phyloP scores from a whole-genome alignment of 140 eudicot genomes.

The Oenanthe javanica region DNA sequence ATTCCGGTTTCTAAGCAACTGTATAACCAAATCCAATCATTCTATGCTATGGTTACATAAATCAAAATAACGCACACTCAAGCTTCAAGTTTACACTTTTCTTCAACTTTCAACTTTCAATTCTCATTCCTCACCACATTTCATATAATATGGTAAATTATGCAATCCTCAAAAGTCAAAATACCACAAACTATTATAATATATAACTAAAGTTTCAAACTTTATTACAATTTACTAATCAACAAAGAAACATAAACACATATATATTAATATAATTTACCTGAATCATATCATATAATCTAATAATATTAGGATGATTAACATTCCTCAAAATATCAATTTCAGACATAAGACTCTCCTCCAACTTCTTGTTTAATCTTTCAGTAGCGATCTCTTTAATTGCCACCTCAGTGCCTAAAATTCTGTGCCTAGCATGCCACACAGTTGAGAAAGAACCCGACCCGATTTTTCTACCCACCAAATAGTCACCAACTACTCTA shows the following conservation, averaged over 20 bases:
- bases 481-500: constrained; percentile 72
- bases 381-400: constrained; percentile 69
- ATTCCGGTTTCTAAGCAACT: neutral
- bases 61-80: neutral
- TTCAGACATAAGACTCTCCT: constrained; percentile 85
- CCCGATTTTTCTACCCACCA: constrained; percentile 74
- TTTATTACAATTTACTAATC: neutral
- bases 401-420: constrained; percentile 86
- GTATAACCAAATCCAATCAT: neutral
- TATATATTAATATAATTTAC: constrained; percentile 14
- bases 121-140: neutral
- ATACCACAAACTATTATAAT: neutral
- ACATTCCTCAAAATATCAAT: constrained; percentile 68
- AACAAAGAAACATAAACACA: neutral
- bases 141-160: neutral
- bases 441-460: constrained; percentile 92
- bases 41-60: neutral
- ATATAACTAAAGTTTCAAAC: neutral
- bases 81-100: neutral
- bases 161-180: neutral
- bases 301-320: constrained; percentile 75
- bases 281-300: constrained; percentile 81
- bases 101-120: neutral
- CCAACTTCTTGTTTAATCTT: constrained; percentile 58
- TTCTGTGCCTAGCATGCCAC: constrained; percentile 73